Conservation (phyloP, 331 rosid species). For the Malus hybrid region DNA sequence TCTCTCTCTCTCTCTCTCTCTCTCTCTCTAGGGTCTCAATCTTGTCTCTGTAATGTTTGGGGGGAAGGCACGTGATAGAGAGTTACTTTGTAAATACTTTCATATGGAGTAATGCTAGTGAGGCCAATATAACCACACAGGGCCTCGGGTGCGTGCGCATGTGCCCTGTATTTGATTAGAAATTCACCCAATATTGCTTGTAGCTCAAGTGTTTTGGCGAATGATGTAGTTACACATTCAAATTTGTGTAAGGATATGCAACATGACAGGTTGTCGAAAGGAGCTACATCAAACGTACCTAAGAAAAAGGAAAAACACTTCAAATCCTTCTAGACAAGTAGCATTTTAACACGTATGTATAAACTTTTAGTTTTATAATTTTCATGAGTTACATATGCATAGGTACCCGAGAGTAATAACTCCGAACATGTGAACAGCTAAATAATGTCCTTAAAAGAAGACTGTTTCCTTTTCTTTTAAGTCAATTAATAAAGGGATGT, state of each 20-base stretch:
- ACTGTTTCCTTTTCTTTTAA: background rate
- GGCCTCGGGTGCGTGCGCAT: too few species aligned
- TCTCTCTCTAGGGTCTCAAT: slow-evolving; percentile 10
- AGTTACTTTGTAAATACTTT: slow-evolving; percentile 18
- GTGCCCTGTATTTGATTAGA: too few species aligned
- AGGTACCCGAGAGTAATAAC: background rate
- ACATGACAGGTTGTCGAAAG: background rate
- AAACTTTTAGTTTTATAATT: too few species aligned
- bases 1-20: background rate
- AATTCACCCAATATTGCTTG: too few species aligned
- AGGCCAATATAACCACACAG: too few species aligned
- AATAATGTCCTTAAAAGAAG: background rate
- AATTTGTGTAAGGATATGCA: background rate
- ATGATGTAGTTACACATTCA: background rate
- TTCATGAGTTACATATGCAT: background rate
- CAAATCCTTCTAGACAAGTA: background rate
- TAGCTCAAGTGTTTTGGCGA: too few species aligned
- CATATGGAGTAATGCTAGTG: background rate
- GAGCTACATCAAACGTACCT: background rate
- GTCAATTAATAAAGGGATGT: background rate
- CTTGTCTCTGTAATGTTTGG: slow-evolving; percentile 24
- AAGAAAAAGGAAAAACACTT: background rate
- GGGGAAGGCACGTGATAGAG: slow-evolving; percentile 41
- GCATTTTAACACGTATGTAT: too few species aligned
- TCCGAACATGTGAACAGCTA: background rate